phyloP scores from a whole-genome alignment of 129 eudicot species.

The Pittosporum tobira region DNA sequence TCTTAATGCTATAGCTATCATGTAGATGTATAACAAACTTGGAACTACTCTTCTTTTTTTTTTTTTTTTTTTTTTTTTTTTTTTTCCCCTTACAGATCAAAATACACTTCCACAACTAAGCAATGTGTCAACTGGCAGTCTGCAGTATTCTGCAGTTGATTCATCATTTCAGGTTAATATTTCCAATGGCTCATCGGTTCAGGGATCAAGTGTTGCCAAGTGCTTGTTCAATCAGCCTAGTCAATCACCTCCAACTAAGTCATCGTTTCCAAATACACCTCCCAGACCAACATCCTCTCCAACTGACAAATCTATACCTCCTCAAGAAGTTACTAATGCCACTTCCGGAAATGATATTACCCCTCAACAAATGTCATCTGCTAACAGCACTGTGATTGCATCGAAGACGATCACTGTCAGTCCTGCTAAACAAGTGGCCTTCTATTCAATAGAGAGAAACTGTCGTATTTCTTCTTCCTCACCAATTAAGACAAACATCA shows the following conservation, averaged over 20 bases:
- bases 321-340: slow-evolving; percentile 36
- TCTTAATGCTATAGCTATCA: background rate
- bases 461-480: slow-evolving; percentile 54
- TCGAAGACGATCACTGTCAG: slow-evolving; percentile 77
- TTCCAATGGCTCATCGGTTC: slow-evolving; percentile 22
- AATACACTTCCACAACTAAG: slow-evolving; percentile 17
- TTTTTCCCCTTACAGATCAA: slow-evolving; percentile 13
- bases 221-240: slow-evolving; percentile 51
- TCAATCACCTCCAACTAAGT: slow-evolving; percentile 35
- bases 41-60: too few relatives aligned
- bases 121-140: slow-evolving; percentile 2
- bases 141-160: slow-evolving; percentile 18
- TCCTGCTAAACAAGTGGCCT: slow-evolving; percentile 62
- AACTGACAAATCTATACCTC: slow-evolving; percentile 52
- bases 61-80: slow-evolving; percentile 1
- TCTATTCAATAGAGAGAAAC: slow-evolving; percentile 61
- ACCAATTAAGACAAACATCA: slow-evolving; percentile 45
- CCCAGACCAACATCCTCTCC: slow-evolving; percentile 55
- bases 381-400: slow-evolving; percentile 63
- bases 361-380: slow-evolving; percentile 51
- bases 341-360: slow-evolving; percentile 32
- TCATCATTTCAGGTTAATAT: slow-evolving; percentile 16
- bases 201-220: slow-evolving; percentile 68
- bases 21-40: background rate
- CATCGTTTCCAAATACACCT: slow-evolving; percentile 78